Evolutionary conservation across 306 rosid genomes (phyloP).

Genomic region (Prunus salicina): DNA sequence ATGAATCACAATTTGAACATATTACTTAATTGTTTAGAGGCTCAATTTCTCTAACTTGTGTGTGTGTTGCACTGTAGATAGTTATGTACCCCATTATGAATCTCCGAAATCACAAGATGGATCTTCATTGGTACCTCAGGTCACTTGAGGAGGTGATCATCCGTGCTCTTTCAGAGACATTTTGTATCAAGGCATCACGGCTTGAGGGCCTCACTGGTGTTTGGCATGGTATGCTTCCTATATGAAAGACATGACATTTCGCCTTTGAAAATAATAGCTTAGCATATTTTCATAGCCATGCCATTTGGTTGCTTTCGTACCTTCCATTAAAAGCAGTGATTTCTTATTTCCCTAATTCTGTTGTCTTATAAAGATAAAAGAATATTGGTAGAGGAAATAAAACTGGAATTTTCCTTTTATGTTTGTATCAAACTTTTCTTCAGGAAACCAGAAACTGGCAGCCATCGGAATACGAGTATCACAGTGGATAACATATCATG

Average conservation of each 20-base stretch:
- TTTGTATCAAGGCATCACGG: conserved; percentile 68
- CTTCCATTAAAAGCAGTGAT: background rate
- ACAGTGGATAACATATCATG: conserved; percentile 71
- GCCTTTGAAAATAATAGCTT: background rate
- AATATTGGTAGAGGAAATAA: background rate
- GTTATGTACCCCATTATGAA: conserved; percentile 85
- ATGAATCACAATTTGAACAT: background rate
- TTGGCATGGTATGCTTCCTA: conserved; percentile 65
- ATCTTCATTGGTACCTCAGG: conserved; percentile 90
- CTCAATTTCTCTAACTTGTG: background rate
- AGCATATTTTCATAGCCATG: background rate
- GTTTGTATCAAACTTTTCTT: background rate
- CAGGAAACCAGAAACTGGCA: conserved; percentile 83
- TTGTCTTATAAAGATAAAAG: background rate
- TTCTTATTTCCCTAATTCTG: background rate
- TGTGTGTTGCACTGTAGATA: conserved; percentile 45
- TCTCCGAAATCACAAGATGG: conserved; percentile 82
- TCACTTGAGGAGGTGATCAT: conserved; percentile 81
- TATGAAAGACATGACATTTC: background rate
- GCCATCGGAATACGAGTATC: conserved; percentile 62
- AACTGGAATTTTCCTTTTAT: background rate
- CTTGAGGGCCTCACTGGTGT: conserved; percentile 82
- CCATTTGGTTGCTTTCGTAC: background rate
- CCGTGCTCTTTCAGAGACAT: conserved; percentile 64
- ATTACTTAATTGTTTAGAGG: background rate